These are phyloP conservation scores for Ceratocystis destructans DNA, from an alignment of 2,329 filamentous ascomycete species.

Conservation along the genomic window DNA sequence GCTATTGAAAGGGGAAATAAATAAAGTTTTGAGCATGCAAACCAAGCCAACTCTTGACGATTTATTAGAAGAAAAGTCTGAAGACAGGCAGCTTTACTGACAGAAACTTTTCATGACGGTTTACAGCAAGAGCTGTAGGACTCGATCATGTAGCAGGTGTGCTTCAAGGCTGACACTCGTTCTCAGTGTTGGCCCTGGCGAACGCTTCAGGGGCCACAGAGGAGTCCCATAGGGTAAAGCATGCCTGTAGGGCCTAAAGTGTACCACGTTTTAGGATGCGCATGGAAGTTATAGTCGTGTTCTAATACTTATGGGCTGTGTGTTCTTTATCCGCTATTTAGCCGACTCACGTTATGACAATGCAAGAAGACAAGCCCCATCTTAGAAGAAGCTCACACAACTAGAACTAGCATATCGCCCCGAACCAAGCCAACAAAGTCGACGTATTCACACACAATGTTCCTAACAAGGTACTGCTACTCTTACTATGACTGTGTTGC, in stretches of 20 bases:
- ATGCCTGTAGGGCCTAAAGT: background rate
- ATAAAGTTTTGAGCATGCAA: background rate
- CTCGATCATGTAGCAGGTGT: background rate
- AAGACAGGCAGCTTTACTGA: background rate
- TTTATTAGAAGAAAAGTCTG: too few species aligned
- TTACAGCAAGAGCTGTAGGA: background rate
- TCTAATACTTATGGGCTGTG: background rate
- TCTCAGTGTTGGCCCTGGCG: background rate
- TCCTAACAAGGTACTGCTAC: background rate
- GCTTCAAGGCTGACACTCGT: conserved; percentile 5
- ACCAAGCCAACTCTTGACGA: background rate
- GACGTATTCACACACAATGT: background rate
- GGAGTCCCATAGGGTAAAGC: background rate
- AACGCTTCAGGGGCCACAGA: background rate
- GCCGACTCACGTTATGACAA: background rate
- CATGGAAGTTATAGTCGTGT: background rate
- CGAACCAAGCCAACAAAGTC: background rate
- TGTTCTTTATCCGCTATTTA: background rate
- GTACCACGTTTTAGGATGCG: background rate
- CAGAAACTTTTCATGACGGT: background rate
- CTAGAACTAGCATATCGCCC: background rate
- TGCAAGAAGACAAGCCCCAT: background rate
- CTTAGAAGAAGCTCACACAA: background rate
- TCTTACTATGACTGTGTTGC: background rate
- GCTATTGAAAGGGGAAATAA: background rate